Conservation (phyloP, 2,329 filamentous ascomycete species). For the Lachnellula arida region DNA sequence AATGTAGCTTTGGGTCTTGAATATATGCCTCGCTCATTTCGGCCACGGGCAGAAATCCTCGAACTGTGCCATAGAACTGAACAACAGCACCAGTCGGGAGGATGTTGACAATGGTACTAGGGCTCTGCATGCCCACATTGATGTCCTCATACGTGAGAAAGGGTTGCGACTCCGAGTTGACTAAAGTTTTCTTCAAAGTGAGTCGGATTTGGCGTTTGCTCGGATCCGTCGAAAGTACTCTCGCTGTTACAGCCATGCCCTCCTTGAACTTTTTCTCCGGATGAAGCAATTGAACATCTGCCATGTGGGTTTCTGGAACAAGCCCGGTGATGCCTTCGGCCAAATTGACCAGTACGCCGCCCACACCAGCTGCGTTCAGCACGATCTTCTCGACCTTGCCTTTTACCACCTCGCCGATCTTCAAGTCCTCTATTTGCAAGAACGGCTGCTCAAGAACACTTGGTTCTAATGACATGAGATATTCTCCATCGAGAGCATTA, state of each 20-base stretch:
- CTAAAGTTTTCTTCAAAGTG: slow-evolving; percentile 88
- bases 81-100: slow-evolving; percentile 76
- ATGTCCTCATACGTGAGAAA: slow-evolving; percentile 76
- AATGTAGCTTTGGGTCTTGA: slow-evolving; percentile 81
- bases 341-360: slow-evolving; percentile 76
- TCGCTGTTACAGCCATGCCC: slow-evolving; percentile 76
- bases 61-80: slow-evolving; percentile 82
- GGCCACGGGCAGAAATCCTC: slow-evolving; percentile 83
- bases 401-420: slow-evolving; percentile 73
- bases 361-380: slow-evolving; percentile 70
- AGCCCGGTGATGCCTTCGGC: slow-evolving; percentile 86
- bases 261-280: slow-evolving; percentile 96
- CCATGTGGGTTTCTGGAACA: slow-evolving; percentile 81
- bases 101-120: slow-evolving; percentile 83
- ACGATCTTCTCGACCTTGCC: slow-evolving; percentile 82
- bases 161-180: slow-evolving; percentile 80
- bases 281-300: slow-evolving; percentile 81
- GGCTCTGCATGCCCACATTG: slow-evolving; percentile 68
- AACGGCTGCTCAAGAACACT: slow-evolving; percentile 81
- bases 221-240: slow-evolving; percentile 75
- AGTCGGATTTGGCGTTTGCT: slow-evolving; percentile 75
- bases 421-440: slow-evolving; percentile 85
- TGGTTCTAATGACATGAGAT: slow-evolving; percentile 78
- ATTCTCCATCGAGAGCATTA: slow-evolving; percentile 80
- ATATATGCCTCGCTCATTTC: slow-evolving; percentile 99